These are phyloP conservation scores for Chaetomium globosum DNA, from an alignment of 2,329 filamentous ascomycete species.

Conservation along the genomic window DNA sequence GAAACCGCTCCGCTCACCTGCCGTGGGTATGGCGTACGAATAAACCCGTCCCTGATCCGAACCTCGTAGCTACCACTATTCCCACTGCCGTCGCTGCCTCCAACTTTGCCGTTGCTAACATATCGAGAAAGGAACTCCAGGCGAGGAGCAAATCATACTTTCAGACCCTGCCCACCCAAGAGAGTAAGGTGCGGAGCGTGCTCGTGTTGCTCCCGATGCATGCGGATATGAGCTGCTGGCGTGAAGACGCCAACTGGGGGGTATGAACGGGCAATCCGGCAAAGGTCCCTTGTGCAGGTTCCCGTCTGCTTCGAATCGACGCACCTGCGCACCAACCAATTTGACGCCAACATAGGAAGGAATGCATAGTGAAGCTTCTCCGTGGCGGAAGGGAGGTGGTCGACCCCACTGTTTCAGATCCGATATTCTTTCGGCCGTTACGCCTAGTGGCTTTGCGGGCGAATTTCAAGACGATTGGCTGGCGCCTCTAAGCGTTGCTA, in stretches of 20 bases:
- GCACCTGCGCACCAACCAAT: conserved; percentile 38
- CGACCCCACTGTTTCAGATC: conserved; percentile 41
- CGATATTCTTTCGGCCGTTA: conserved; percentile 39
- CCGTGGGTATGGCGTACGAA: neutral
- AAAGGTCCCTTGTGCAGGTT: conserved; percentile 46
- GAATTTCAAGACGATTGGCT: conserved; percentile 29
- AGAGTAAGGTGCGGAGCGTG: conserved; percentile 27
- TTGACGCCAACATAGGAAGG: conserved; percentile 29
- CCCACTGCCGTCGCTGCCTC: neutral
- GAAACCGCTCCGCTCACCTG: neutral
- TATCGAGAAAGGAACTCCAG: neutral
- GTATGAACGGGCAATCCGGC: conserved; percentile 33
- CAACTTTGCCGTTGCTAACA: neutral
- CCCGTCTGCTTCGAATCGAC: conserved; percentile 44
- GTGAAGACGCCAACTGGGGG: conserved; percentile 35
- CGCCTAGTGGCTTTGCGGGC: conserved; percentile 28
- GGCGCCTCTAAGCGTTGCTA: conserved; percentile 8
- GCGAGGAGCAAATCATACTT: conserved; percentile 21
- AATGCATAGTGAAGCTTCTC: conserved; percentile 27
- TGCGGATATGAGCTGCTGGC: conserved; percentile 40
- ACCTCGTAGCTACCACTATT: conserved; percentile 13
- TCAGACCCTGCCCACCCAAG: conserved; percentile 25
- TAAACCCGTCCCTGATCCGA: conserved; percentile 19
- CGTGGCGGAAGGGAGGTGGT: conserved; percentile 27
- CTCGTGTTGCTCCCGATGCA: conserved; percentile 40